Conservation (phyloP, 768 basidiomycete genomes). For the Tricholoma hemisulphureum region DNA sequence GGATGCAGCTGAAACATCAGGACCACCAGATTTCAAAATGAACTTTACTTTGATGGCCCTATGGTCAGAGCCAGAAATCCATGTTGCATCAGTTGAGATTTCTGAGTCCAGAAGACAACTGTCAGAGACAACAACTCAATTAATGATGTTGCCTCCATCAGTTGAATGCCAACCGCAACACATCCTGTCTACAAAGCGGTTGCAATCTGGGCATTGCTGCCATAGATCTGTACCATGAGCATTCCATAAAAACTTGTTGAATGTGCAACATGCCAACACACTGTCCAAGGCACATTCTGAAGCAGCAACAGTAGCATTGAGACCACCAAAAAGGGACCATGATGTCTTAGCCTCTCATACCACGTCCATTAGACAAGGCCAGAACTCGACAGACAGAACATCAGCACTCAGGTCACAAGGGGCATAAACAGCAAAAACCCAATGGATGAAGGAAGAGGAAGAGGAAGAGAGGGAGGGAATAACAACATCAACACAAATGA, state of each 20-base stretch:
- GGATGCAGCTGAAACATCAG: background rate
- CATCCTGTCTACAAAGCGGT: conserved; percentile 13
- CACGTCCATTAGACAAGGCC: conserved; percentile 5
- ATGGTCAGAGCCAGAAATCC: conserved; percentile 6
- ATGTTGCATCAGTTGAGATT: background rate
- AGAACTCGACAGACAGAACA: conserved; percentile 2
- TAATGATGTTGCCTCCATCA: conserved; percentile 20
- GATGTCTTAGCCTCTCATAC: background rate
- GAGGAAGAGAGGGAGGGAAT: background rate
- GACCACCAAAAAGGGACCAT: conserved; percentile 14
- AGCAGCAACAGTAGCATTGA: conserved; percentile 15
- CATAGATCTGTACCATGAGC: conserved; percentile 7
- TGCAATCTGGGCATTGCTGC: no score
- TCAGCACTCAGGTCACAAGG: conserved; percentile 10
- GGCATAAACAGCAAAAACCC: conserved; percentile 14
- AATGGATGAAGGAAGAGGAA: conserved; percentile 4
- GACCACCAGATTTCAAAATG: background rate
- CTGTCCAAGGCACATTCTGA: conserved; percentile 8
- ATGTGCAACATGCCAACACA: background rate
- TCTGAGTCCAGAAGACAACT: background rate
- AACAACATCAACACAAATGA: conserved; percentile 10
- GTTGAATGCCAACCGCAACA: background rate
- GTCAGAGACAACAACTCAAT: conserved; percentile 12
- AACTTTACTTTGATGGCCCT: background rate
- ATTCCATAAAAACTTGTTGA: conserved; percentile 8